These are phyloP conservation scores for Ilex paraguariensis DNA, from an alignment of 305 asterid species.

Conservation along the genomic window DNA sequence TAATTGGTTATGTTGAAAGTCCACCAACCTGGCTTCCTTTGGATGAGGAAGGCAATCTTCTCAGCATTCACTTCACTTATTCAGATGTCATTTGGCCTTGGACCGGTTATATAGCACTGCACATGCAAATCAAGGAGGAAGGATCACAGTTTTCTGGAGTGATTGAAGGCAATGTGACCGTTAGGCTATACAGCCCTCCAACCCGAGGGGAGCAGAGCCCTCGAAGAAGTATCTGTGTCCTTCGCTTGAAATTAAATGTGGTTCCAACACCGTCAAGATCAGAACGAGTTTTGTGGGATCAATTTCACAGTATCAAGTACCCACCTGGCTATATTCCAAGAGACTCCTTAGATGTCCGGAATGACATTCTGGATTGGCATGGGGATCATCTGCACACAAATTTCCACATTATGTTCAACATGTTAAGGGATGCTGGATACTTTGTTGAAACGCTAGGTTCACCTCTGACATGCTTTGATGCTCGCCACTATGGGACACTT, in stretches of 20 bases:
- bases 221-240: constrained; percentile 68
- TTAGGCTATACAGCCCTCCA: constrained; percentile 76
- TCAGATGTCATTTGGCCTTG: constrained; percentile 98
- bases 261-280: constrained; percentile 90
- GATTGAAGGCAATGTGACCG: constrained; percentile 81
- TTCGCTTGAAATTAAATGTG: constrained; percentile 70
- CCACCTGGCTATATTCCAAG: constrained; percentile 98
- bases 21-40: constrained; percentile 92
- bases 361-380: constrained; percentile 98
- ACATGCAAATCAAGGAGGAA: constrained; percentile 96
- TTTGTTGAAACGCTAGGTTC: constrained; percentile 96
- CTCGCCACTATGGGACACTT: constrained; percentile 85
- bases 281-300: constrained; percentile 86
- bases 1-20: constrained; percentile 71
- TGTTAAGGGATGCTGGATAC: constrained; percentile 88
- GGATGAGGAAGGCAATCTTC: constrained; percentile 82
- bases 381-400: constrained; percentile 98
- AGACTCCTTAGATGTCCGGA: constrained; percentile 95
- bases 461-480: constrained; percentile 96
- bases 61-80: constrained; percentile 78
- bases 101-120: constrained; percentile 94
- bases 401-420: constrained; percentile 93
- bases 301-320: constrained; percentile 90
- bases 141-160: constrained; percentile 85
- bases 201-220: constrained; percentile 53